These are phyloP conservation scores for Mucor lusitanicus DNA, from an alignment of 371 early-diverging fungal species.

Conservation along the genomic window DNA sequence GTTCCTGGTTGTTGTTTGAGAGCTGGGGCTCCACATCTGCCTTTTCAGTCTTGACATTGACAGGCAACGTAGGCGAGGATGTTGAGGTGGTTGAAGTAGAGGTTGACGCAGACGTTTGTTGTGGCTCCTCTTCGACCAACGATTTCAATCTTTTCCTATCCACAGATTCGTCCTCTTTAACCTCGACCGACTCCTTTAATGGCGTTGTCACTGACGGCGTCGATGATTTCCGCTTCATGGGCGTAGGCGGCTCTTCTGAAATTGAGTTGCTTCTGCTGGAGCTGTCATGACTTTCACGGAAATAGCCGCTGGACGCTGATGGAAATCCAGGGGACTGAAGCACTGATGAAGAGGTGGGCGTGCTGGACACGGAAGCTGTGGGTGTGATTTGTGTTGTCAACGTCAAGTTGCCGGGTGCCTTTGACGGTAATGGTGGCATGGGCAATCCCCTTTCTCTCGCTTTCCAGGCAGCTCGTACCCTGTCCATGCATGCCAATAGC, in stretches of 20 bases:
- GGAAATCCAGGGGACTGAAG: constrained; percentile 1
- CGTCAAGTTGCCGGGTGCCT: neutral
- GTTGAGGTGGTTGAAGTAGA: neutral
- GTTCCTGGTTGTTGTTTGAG: neutral
- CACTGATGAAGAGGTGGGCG: constrained; percentile 6
- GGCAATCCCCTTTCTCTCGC: constrained; percentile 53
- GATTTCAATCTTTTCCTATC: constrained; percentile 5
- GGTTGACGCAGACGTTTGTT: neutral
- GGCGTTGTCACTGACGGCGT: constrained; percentile 2
- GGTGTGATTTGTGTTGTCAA: neutral
- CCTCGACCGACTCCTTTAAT: constrained; percentile 1
- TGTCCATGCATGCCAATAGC: constrained; percentile 47
- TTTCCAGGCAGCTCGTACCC: constrained; percentile 66
- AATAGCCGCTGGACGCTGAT: constrained; percentile 5
- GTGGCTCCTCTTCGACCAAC: neutral
- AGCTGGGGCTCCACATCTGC: neutral
- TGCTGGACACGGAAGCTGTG: neutral
- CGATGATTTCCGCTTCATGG: neutral
- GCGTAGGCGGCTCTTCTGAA: constrained; percentile 6
- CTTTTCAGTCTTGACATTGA: neutral
- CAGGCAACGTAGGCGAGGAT: constrained; percentile 1
- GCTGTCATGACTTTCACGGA: neutral
- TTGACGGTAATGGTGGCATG: constrained; percentile 25
- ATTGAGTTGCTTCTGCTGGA: constrained; percentile 13
- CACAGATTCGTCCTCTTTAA: neutral